phyloP scores from a whole-genome alignment of 2,329 filamentous ascomycete species.

The Lasiodiplodia sp. region DNA sequence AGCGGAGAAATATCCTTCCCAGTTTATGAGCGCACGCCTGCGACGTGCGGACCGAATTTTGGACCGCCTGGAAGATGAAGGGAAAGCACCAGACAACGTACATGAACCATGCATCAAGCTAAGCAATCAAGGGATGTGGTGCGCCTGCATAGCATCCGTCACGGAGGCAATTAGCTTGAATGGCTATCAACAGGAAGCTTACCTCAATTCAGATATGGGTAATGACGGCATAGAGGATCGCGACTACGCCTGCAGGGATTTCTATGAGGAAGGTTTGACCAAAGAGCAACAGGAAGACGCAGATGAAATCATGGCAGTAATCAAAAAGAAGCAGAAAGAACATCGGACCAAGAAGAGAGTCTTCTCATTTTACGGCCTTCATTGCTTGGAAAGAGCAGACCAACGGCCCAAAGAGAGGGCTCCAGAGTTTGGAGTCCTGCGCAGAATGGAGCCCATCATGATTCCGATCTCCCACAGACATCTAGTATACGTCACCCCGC shows the following conservation, averaged over 20 bases:
- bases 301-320: neutral
- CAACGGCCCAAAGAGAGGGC: fast-evolving
- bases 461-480: neutral
- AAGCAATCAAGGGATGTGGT: neutral
- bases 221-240: neutral
- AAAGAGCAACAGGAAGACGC: neutral
- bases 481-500: neutral
- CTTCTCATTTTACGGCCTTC: neutral
- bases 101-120: neutral
- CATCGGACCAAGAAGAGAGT: neutral
- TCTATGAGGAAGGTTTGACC: neutral
- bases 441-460: neutral
- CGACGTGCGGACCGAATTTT: neutral
- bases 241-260: neutral
- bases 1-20: neutral
- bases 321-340: neutral
- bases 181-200: neutral
- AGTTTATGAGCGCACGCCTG: neutral
- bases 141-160: neutral
- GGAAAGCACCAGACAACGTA: too few relatives aligned
- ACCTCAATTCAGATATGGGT: neutral
- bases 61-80: neutral
- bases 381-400: too few relatives aligned
- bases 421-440: neutral
- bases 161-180: constrained; percentile 18